These are phyloP conservation scores for Delonix regia DNA, from an alignment of 306 rosid species.

Conservation along the genomic window DNA sequence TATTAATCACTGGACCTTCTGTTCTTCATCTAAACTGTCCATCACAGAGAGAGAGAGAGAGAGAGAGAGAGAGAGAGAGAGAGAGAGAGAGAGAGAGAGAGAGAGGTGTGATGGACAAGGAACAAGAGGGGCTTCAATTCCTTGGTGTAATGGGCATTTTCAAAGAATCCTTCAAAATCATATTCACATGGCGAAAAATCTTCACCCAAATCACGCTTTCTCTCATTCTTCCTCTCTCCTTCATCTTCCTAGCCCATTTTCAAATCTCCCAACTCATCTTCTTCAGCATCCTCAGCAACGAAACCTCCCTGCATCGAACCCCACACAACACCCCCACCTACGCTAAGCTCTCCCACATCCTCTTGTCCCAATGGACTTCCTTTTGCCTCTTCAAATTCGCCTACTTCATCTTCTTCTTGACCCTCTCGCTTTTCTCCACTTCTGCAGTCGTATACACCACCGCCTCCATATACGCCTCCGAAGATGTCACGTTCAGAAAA, in stretches of 20 bases:
- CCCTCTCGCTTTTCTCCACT: constrained; percentile 46
- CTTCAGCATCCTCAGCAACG: constrained; percentile 8
- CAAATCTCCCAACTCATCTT: constrained; percentile 37
- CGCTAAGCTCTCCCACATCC: not conserved
- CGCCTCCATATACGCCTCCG: constrained; percentile 42
- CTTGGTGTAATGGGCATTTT: constrained; percentile 39
- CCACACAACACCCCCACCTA: not conserved
- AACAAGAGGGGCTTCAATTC: constrained; percentile 45
- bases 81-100: not conserved
- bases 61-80: not conserved
- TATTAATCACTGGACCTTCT: not conserved
- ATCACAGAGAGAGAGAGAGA: too few relatives aligned
- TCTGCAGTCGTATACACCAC: constrained; percentile 51
- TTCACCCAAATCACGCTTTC: constrained; percentile 49
- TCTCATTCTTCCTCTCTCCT: constrained; percentile 47
- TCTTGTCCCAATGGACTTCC: constrained; percentile 34
- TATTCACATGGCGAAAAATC: constrained; percentile 38
- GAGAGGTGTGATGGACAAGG: constrained; percentile 38
- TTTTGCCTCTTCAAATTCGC: constrained; percentile 36
- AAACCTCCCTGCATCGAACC: not conserved
- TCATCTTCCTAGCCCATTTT: constrained; percentile 42
- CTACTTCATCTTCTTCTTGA: constrained; percentile 40
- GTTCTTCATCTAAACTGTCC: not conserved
- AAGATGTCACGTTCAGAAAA: constrained; percentile 35
- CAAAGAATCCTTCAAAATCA: constrained; percentile 40